These are phyloP conservation scores for Simmondsia chinensis DNA, from an alignment of 148 eudicot species.

Conservation along the genomic window DNA sequence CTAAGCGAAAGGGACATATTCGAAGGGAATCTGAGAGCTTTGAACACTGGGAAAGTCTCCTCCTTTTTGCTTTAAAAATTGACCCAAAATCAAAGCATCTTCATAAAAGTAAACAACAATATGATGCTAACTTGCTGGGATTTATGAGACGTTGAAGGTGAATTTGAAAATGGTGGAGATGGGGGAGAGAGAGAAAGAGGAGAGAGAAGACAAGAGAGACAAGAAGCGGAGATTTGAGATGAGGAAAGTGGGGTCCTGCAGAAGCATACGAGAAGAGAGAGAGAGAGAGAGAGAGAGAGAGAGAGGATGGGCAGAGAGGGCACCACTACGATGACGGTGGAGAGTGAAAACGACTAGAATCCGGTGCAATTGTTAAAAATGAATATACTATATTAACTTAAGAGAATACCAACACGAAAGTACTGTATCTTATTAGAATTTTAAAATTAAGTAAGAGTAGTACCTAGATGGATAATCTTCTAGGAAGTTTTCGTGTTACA, in stretches of 20 bases:
- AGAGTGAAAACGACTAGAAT: too few relatives aligned
- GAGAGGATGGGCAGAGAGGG: background rate
- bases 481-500: too few relatives aligned
- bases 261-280: conserved; percentile 9
- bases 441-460: too few relatives aligned
- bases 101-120: background rate
- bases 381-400: too few relatives aligned
- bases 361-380: too few relatives aligned
- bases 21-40: conserved; percentile 18
- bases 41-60: conserved; percentile 5
- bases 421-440: too few relatives aligned
- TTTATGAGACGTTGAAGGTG: background rate
- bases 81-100: background rate
- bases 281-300: conserved; percentile 3
- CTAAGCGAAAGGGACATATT: conserved; percentile 27
- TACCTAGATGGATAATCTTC: too few relatives aligned
- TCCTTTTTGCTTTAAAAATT: conserved; percentile 4
- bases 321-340: conserved; percentile 9
- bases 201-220: background rate
- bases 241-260: background rate
- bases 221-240: background rate
- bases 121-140: too few relatives aligned
- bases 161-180: conserved; percentile 1
- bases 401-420: too few relatives aligned
- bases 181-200: background rate